Conservation (phyloP, 345 rosid genomes). For the Excoecaria cochinchinensis region DNA sequence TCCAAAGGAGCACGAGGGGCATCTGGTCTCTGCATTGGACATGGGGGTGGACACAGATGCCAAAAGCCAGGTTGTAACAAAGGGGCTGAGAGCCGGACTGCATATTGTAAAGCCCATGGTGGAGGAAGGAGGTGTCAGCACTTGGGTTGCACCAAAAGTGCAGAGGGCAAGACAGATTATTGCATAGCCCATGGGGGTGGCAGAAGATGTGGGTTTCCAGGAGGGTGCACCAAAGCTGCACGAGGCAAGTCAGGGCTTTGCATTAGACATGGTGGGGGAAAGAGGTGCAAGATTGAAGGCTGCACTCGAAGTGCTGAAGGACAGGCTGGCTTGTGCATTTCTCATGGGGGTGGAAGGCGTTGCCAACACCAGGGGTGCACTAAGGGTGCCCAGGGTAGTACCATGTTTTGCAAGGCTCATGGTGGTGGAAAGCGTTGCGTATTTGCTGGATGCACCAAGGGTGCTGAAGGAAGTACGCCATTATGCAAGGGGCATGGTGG, state of each 20-base stretch:
- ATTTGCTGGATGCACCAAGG: too few relatives aligned
- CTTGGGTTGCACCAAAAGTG: slow-evolving; percentile 94
- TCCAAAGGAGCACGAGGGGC: slow-evolving; percentile 89
- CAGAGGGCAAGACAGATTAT: slow-evolving; percentile 84
- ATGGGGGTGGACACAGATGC: slow-evolving; percentile 96
- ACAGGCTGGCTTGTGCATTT: too few relatives aligned
- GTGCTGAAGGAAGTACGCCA: too few relatives aligned
- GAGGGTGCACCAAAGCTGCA: slow-evolving; percentile 84
- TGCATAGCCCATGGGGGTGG: slow-evolving; percentile 98
- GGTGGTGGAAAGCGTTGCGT: too few relatives aligned
- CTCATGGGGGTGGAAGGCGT: too few relatives aligned
- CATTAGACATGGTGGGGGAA: slow-evolving; percentile 91
- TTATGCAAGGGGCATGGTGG: too few relatives aligned
- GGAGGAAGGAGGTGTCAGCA: slow-evolving; percentile 93
- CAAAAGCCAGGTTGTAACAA: slow-evolving; percentile 82
- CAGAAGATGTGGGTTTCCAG: slow-evolving; percentile 65
- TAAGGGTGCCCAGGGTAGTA: too few relatives aligned
- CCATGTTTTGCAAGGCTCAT: too few relatives aligned
- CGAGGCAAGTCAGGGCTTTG: slow-evolving; percentile 93
- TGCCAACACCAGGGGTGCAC: too few relatives aligned
- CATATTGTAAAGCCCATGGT: slow-evolving; percentile 90
- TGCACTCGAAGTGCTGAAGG: too few relatives aligned
- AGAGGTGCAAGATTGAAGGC: too few relatives aligned
- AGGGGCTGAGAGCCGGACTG: slow-evolving; percentile 90
- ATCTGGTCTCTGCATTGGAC: slow-evolving; percentile 88